Base-by-base conservation (phyloP, 345 rosid species). In the Salix exigua region DNA sequence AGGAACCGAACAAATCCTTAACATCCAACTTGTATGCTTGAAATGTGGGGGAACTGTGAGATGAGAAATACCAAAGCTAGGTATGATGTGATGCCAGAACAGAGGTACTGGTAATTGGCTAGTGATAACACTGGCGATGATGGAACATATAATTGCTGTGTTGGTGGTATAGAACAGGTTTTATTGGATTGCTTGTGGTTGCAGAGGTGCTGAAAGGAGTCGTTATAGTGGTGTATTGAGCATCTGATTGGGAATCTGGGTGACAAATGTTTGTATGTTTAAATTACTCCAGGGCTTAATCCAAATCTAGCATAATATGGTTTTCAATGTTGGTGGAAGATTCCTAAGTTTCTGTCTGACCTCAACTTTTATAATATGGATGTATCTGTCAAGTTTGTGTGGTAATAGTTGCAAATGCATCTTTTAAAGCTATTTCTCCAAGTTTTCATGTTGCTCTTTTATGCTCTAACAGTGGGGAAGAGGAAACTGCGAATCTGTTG, bases 401-500 rank as follows among this genome's bases (percentile, higher is more conserved):
- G 23, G 42, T 12, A 6, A 19, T 67, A 23, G 63, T 71, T 30
- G n/a, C 21, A 42, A 25, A 64, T 63, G 37, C 66, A 48, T 26
- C 38, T 25, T 23, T 0, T 55, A 38, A 35, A 50, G 8, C 19
- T 23, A 35, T 13, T 55, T 58, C 11, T 68, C 70, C 28, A 11
- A n/a, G 3, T 17, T 71, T 33, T 79, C 33, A 31, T 44, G 26
- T 72, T 82, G 30, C 25, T 75, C 5, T 11, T 13, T 40, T 74
- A 64, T 81, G 46, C 70, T 23, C 55, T 58, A 74, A 72, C 91
- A 96, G 99, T 73, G 97, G 98, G 70, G 99, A 96, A 82, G 87
- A 86, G 82, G 97, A 91, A 85, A 88, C 92, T 66, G 97, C 91
- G 46, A 77, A 92, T 62, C 82, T 89, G 80, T 89, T 96, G 85